Evolutionary conservation across 176 grass and related monocot species (phyloP), one percentile per base, ranked within the genome.

Genomic region (Eleusine coracana): DNA sequence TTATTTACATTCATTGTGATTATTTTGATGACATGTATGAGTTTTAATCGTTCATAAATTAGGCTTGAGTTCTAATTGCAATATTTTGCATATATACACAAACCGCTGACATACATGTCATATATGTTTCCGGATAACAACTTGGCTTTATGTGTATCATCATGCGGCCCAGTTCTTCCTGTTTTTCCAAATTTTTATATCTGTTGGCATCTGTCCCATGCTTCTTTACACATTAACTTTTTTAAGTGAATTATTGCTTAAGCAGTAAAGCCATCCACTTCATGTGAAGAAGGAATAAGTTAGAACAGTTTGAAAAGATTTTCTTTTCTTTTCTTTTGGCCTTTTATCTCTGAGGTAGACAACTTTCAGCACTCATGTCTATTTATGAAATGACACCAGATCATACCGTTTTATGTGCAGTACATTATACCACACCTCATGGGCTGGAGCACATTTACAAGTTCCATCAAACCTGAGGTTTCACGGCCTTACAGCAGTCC

Each of bases 341-440:
- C 46, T 74, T 80, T 65, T 10, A 44, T 29, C 16, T 56, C 74
- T 18, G 56, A 59, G 36, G 21, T 64, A 74, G 66, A 31, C 45
- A 23, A 20, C 21, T 34, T 48, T 10, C 10, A 27, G 27, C 18
- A 77, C 17, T 21, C 9, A 7, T 21, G 8, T 6, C 0, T 15
- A 36, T 64, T 55, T 1, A 25, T 39, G 12, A 21, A 46, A 48
- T 12, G 72, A 77, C 10, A 37, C 21, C 40, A 52, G 1, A 76
- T 77, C 25, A 10, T 67, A 70, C 20, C 52, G 34, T 83, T 64
- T 3, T 6, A 13, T 73, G 18, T 89, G 80, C 96, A 99, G 96
- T 99, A 88, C 87, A 87, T 99, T n/a, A 80, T 93, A 75, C 96
- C 96, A 23, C 86, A 93, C 44, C 80, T 99, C 28, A 90, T 99